phyloP scores from a whole-genome alignment of 768 basidiomycete species.

The Peribolospora kevripleyi region DNA sequence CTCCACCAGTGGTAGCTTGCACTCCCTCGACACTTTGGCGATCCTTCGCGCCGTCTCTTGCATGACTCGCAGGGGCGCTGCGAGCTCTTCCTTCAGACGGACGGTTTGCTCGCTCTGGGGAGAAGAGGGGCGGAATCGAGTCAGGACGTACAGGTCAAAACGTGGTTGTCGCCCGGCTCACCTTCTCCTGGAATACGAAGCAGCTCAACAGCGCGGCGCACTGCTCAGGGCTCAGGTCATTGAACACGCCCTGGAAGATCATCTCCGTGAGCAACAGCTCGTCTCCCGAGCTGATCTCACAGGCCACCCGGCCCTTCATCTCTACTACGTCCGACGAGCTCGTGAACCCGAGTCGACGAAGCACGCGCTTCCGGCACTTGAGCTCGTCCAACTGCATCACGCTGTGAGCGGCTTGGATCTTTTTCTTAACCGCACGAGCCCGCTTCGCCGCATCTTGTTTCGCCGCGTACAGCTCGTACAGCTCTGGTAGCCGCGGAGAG shows the following conservation, averaged over 20 bases:
- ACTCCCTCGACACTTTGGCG: conserved; percentile 89
- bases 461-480: conserved; percentile 53
- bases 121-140: neutral
- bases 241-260: conserved; percentile 93
- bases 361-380: conserved; percentile 77
- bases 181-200: conserved; percentile 95
- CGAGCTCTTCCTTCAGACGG: conserved; percentile 77
- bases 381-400: conserved; percentile 89
- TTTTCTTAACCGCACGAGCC: conserved; percentile 55
- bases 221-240: conserved; percentile 65
- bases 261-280: conserved; percentile 88
- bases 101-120: conserved; percentile 57
- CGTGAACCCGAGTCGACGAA: conserved; percentile 77
- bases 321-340: conserved; percentile 76
- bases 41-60: conserved; percentile 87
- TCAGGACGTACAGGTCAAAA: neutral
- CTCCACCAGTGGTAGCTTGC: conserved; percentile 65
- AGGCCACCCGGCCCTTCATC: conserved; percentile 92
- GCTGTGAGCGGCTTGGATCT: conserved; percentile 70
- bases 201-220: conserved; percentile 85
- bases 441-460: conserved; percentile 47
- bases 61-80: conserved; percentile 74
- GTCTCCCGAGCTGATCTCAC: conserved; percentile 93
- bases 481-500: conserved; percentile 48
- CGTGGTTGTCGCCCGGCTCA: conserved; percentile 15